Evolutionary conservation across 2,329 filamentous ascomycete species (phyloP), one percentile per base, ranked within the genome.

Genomic region (Hypoxylon sp.): DNA sequence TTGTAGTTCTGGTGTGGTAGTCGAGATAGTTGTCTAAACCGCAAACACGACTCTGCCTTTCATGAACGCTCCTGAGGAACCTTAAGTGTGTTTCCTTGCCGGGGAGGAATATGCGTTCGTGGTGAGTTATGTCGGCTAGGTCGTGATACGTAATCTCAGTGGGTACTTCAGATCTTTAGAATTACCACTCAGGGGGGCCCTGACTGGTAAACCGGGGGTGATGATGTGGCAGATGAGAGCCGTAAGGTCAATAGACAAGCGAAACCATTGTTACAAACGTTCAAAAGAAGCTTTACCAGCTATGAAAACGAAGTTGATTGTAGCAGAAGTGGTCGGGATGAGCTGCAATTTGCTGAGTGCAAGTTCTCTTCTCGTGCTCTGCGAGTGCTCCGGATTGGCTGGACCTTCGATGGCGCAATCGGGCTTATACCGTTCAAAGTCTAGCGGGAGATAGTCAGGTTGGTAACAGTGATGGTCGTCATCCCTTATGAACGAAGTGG

Each of bases 321-420:
- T 53, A n/a, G 30, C 36, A 16, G 36, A 18, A 16, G 38, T 55
- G 46, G 16, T 52, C 11, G 48, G 53, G 53, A 33, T n/a, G 40
- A 22, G 44, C n/a, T 45, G 26, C 60, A 52, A 58, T 11, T 28
- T 46, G 24, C 18, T 55, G n/a, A 32, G 45, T 46, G 55, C 36
- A 55, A 24, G 28, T n/a, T 51, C 45, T 7, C 32, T 44, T 28
- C 26, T 53, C 26, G 28, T 40, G 18, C 7, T 51, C 30, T 32
- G 45, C 24, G 46, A 42, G 14, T 33, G 52, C 9, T 32, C 26
- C 24, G 49, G 56, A 64, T 64, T 67, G 59, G 65, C 54, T 62
- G 46, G 52, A 51, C 38, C 51, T 38, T 63, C 51, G 60, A 71
- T 72, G 69, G 70, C 67, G 70, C 69, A 70, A 72, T 72, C 53